A percentile compares a stretch with the other conserved stretches of the same genome.
Evolutionary conservation across 2,329 filamentous ascomycete species (phyloP).

Genomic region (Dactylellina leptospora): DNA sequence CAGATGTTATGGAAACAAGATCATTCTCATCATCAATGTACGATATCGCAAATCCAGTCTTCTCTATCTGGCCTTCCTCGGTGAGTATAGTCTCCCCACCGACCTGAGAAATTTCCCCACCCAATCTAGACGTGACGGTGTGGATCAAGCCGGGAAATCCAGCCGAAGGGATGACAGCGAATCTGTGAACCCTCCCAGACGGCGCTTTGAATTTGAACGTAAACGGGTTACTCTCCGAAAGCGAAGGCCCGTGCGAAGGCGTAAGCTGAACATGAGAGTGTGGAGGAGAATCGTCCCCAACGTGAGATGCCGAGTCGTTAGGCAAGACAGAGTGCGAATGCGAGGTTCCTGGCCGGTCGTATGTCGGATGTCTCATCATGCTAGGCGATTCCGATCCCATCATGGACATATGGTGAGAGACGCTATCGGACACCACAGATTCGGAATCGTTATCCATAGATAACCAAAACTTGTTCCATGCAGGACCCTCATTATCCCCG

Average conservation of each 20-base stretch:
- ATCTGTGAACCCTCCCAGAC: constrained; percentile 88
- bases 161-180: constrained; percentile 82
- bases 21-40: constrained; percentile 98
- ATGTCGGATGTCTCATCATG: constrained; percentile 37
- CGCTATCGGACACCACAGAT: constrained; percentile 90
- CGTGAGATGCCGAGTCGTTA: constrained; percentile 92
- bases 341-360: constrained; percentile 52
- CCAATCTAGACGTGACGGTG: constrained; percentile 83
- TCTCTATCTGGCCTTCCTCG: constrained; percentile 79
- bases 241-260: constrained; percentile 62
- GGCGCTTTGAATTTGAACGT: constrained; percentile 99
- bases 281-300: constrained; percentile 78
- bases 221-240: constrained; percentile 77
- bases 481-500: constrained; percentile 88
- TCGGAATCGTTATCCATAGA: constrained; percentile 94
- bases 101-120: constrained; percentile 80
- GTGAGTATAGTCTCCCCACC: constrained; percentile 77
- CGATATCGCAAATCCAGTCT: constrained; percentile 86
- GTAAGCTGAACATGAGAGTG: constrained; percentile 65
- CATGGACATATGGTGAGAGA: constrained; percentile 61
- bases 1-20: constrained; percentile 94
- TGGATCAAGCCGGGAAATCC: constrained; percentile 82
- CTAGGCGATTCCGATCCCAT: constrained; percentile 51
- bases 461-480: constrained; percentile 99
- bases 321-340: constrained; percentile 82